Evolutionary conservation across 805 yeast genomes (phyloP).

Genomic region (Yamadazyma nakazawae): DNA sequence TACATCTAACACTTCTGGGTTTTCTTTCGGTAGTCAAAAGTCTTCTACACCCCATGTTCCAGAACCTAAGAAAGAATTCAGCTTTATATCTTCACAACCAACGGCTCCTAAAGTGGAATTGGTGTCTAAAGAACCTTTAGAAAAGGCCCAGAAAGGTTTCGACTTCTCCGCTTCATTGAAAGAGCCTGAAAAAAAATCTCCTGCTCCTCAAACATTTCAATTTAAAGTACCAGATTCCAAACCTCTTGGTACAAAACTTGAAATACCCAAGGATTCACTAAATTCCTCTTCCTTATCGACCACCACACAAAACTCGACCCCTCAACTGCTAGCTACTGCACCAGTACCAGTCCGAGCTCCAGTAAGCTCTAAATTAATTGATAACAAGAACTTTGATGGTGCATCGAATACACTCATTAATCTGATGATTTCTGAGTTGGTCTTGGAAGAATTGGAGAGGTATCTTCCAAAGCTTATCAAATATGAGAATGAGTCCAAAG

Average conservation of each 20-base stretch:
- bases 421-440: slow-evolving; percentile 18
- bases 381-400: slow-evolving; percentile 21
- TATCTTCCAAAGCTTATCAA: slow-evolving; percentile 25
- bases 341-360: neutral
- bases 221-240: neutral
- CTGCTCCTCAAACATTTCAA: no score
- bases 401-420: slow-evolving; percentile 26
- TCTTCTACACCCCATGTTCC: neutral
- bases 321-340: neutral
- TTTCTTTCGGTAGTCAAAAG: neutral
- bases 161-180: neutral
- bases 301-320: neutral
- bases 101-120: neutral
- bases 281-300: neutral
- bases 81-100: neutral
- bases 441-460: slow-evolving; percentile 23
- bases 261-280: neutral
- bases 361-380: slow-evolving; percentile 17
- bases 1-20: neutral
- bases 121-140: neutral
- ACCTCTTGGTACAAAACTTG: neutral
- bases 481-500: slow-evolving; percentile 19
- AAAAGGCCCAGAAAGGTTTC: neutral
- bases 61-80: neutral
- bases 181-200: no score